These are phyloP conservation scores for Atkinsonella texensis DNA, from an alignment of 2,329 filamentous ascomycete species.

Conservation along the genomic window DNA sequence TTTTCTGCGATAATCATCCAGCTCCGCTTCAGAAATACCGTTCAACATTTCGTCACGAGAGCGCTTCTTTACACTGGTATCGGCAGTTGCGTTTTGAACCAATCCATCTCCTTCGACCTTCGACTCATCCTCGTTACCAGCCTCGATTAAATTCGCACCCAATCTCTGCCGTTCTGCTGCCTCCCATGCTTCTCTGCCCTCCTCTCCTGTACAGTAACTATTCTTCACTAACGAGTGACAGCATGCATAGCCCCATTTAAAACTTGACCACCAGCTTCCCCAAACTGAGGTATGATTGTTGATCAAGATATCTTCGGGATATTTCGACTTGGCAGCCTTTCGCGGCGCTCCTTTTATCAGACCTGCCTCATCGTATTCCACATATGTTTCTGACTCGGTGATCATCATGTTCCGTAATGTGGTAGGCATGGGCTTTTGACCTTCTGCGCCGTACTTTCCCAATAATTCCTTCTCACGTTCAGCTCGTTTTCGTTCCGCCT, in stretches of 20 bases:
- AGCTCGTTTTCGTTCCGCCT: conserved; percentile 55
- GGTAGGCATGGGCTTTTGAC: conserved; percentile 42
- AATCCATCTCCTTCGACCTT: conserved; percentile 14
- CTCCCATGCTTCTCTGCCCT: conserved; percentile 70
- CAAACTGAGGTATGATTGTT: conserved; percentile 91
- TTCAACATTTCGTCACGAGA: conserved; percentile 68
- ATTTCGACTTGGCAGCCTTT: conserved; percentile 73
- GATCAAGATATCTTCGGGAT: conserved; percentile 72
- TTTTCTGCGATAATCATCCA: conserved; percentile 76
- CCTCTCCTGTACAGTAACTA: conserved; percentile 92
- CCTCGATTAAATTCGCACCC: conserved; percentile 29
- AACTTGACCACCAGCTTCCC: conserved; percentile 96
- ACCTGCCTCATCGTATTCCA: conserved; percentile 90
- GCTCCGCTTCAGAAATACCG: conserved; percentile 68
- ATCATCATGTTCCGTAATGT: conserved; percentile 56
- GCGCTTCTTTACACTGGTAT: conserved; percentile 47
- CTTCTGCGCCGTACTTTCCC: conserved; percentile 71
- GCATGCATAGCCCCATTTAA: conserved; percentile 92
- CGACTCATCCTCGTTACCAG: conserved; percentile 17
- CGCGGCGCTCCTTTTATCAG: conserved; percentile 78
- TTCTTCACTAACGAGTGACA: conserved; percentile 93
- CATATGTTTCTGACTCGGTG: conserved; percentile 71
- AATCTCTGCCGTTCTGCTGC: conserved; percentile 54
- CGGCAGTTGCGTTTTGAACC: conserved; percentile 21
- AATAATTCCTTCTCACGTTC: conserved; percentile 58